Percentiles rank a stretch among this genome's conserved stretches.
These are phyloP conservation scores for Boletales sp. DNA, from an alignment of 768 basidiomycete genomes.

Conservation along the genomic window DNA sequence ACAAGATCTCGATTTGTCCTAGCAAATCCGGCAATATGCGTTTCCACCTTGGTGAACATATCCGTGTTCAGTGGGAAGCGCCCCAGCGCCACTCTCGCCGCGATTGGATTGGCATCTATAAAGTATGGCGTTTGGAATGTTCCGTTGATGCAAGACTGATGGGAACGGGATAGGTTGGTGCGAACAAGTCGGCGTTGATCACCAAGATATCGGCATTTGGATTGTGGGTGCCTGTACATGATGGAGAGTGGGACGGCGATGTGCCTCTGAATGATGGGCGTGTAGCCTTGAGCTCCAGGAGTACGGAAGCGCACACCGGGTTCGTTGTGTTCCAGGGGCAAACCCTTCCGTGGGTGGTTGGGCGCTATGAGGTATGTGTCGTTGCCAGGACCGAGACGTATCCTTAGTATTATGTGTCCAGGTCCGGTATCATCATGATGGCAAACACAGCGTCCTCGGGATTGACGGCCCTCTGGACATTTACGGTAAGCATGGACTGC, in stretches of 20 bases:
- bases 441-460: conserved; percentile 94
- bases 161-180: conserved; percentile 46
- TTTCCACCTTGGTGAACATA: conserved; percentile 91
- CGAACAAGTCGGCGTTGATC: conserved; percentile 78
- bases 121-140: conserved; percentile 40
- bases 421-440: conserved; percentile 94
- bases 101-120: conserved; percentile 96
- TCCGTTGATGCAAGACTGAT: neutral
- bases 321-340: conserved; percentile 72
- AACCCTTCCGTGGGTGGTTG: conserved; percentile 81
- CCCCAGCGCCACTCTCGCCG: conserved; percentile 81
- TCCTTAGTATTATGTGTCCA: conserved; percentile 21
- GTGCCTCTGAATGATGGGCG: conserved; percentile 50
- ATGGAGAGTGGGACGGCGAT: conserved; percentile 93
- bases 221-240: conserved; percentile 89
- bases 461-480: conserved; percentile 84
- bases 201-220: conserved; percentile 85
- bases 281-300: conserved; percentile 23
- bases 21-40: conserved; percentile 48
- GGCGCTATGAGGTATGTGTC: conserved; percentile 67
- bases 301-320: conserved; percentile 52
- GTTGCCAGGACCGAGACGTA: neutral
- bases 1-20: conserved; percentile 61
- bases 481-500: conserved; percentile 54
- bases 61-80: conserved; percentile 83